Evolutionary conservation across 2,329 filamentous ascomycete genomes (phyloP).

Genomic region (Didymellaceae sp.): DNA sequence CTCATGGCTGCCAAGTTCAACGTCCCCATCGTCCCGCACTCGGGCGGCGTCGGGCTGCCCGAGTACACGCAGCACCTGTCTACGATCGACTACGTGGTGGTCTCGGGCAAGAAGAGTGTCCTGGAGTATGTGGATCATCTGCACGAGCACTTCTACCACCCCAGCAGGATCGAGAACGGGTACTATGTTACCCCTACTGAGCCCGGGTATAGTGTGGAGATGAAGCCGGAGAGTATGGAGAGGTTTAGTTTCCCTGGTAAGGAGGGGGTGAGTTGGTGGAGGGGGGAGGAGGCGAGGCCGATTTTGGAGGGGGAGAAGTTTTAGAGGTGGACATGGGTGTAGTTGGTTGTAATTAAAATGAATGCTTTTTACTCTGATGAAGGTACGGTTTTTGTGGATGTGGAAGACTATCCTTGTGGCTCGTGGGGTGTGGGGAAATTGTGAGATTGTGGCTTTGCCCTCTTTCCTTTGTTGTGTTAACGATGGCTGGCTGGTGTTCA

Average conservation of each 20-base stretch:
- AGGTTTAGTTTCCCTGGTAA: slow-evolving; percentile 77
- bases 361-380: no score
- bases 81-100: slow-evolving; percentile 91
- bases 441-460: no score
- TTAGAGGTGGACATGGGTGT: no score
- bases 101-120: slow-evolving; percentile 79
- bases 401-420: no score
- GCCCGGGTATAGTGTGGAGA: slow-evolving; percentile 90
- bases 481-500: no score
- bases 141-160: slow-evolving; percentile 91
- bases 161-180: slow-evolving; percentile 78
- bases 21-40: slow-evolving; percentile 87
- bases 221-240: slow-evolving; percentile 89
- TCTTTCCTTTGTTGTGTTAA: no score
- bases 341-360: no score
- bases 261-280: slow-evolving; percentile 80
- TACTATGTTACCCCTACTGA: slow-evolving; percentile 86
- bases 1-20: slow-evolving; percentile 81
- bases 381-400: no score
- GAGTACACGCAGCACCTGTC: slow-evolving; percentile 94
- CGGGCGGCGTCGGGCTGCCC: slow-evolving; percentile 85
- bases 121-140: slow-evolving; percentile 93
- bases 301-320: slow-evolving; percentile 69
- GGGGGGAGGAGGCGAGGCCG: slow-evolving; percentile 74
- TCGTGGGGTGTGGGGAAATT: no score